Evolutionary conservation across 129 eudicot genomes (phyloP).

Genomic region (Escallonia herrerae): DNA sequence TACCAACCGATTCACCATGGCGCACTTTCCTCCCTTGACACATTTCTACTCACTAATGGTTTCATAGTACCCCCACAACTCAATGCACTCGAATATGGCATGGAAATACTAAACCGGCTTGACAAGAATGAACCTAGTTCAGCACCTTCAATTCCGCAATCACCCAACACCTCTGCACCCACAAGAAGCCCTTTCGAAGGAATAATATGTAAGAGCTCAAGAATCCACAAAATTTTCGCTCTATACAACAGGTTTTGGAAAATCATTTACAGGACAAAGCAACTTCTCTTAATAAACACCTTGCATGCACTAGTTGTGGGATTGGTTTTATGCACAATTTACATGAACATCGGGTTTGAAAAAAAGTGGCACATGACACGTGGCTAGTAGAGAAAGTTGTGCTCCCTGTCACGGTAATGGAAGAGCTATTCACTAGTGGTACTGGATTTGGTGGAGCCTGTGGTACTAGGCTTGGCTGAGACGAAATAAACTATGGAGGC

Average conservation of each 20-base stretch:
- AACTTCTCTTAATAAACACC: constrained; percentile 69
- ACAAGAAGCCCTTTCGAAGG: neutral
- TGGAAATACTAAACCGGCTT: constrained; percentile 78
- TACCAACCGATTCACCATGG: constrained; percentile 96
- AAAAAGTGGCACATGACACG: too few relatives aligned
- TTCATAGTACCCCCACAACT: constrained; percentile 85
- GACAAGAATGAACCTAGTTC: constrained; percentile 11
- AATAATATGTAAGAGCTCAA: constrained; percentile 56
- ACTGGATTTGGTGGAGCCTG: too few relatives aligned
- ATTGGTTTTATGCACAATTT: constrained; percentile 76
- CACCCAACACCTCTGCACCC: constrained; percentile 5
- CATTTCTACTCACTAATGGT: constrained; percentile 34
- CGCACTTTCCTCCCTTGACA: constrained; percentile 49
- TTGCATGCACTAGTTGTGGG: constrained; percentile 86
- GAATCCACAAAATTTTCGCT: constrained; percentile 53
- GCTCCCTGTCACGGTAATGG: too few relatives aligned
- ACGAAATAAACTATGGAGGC: too few relatives aligned
- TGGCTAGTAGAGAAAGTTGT: too few relatives aligned
- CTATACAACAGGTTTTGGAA: constrained; percentile 62
- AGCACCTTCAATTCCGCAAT: constrained; percentile 3
- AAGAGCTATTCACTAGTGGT: too few relatives aligned
- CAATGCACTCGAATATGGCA: constrained; percentile 82
- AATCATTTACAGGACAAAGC: constrained; percentile 79
- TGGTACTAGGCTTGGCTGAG: too few relatives aligned
- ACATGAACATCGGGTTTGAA: constrained; percentile 71